phyloP scores from a whole-genome alignment of 768 basidiomycete genomes.

The Lyophyllum semitale region DNA sequence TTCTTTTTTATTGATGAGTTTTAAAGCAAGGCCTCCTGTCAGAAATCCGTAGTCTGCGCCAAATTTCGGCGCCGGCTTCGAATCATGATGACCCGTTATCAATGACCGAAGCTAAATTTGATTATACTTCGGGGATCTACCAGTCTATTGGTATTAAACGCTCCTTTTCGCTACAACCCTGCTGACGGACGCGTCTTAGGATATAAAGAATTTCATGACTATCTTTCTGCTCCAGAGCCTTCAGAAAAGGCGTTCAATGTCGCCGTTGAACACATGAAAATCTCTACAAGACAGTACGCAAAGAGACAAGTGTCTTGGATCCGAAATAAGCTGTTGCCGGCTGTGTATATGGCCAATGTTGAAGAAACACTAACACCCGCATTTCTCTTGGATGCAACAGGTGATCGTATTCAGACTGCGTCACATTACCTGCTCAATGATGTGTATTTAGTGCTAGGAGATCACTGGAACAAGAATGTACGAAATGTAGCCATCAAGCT shows the following conservation, averaged over 20 bases:
- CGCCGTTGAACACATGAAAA: conserved; percentile 80
- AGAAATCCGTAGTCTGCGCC: conserved; percentile 66
- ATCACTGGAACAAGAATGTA: conserved; percentile 62
- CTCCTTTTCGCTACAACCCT: neutral
- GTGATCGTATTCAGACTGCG: conserved; percentile 33
- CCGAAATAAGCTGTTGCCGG: conserved; percentile 83
- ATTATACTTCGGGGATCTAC: conserved; percentile 86
- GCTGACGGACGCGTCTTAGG: conserved; percentile 47
- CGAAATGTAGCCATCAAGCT: conserved; percentile 50
- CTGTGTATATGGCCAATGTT: conserved; percentile 50
- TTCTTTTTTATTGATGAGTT: neutral
- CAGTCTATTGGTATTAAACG: conserved; percentile 79
- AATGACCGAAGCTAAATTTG: conserved; percentile 22
- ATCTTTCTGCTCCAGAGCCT: conserved; percentile 49
- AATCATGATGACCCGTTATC: neutral
- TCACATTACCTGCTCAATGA: neutral
- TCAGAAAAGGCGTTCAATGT: conserved; percentile 45
- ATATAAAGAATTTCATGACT: conserved; percentile 85
- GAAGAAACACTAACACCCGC: conserved; percentile 33
- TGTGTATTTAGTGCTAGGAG: conserved; percentile 44
- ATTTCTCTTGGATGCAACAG: conserved; percentile 70
- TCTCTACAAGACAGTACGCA: conserved; percentile 87
- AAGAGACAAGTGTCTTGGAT: conserved; percentile 93
- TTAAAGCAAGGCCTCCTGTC: conserved; percentile 74
- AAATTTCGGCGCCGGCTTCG: conserved; percentile 27